Conservation (phyloP, 352 stramenopile genomes). For the Globisporangium carolinianum region DNA sequence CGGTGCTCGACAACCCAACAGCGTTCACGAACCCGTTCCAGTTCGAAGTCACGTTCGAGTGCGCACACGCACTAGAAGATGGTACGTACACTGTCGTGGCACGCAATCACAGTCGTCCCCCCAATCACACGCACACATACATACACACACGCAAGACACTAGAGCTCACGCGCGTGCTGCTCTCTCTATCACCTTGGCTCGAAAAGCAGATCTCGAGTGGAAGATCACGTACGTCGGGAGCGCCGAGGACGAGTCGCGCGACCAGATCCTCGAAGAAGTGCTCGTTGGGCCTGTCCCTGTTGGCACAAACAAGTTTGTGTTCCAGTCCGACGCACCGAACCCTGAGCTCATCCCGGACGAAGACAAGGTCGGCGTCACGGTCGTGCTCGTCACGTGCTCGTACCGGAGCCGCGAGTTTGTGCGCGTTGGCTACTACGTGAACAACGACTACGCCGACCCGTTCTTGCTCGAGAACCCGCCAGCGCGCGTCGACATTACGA, state of each 20-base stretch:
- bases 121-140: not conserved
- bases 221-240: conserved; percentile 99
- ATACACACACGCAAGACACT: not conserved
- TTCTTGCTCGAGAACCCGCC: conserved; percentile 81
- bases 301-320: conserved; percentile 98
- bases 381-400: conserved; percentile 97
- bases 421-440: conserved; percentile 93
- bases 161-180: not conserved
- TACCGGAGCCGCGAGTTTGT: conserved; percentile 98
- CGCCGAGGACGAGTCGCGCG: conserved; percentile 91
- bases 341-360: conserved; percentile 88
- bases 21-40: conserved; percentile 98
- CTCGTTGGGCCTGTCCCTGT: conserved; percentile 97
- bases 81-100: conserved; percentile 29
- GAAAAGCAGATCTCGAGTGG: conserved; percentile 95
- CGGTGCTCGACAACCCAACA: conserved; percentile 98
- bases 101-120: not conserved
- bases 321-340: conserved; percentile 94
- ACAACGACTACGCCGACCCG: conserved; percentile 97
- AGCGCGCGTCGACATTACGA: conserved; percentile 80
- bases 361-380: conserved; percentile 98
- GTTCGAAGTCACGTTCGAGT: conserved; percentile 99
- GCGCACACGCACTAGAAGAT: conserved; percentile 93
- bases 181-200: not conserved
- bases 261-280: conserved; percentile 98